Percentiles rank a stretch among this genome's conserved stretches.
Evolutionary conservation across 2,329 filamentous ascomycete species (phyloP).

Genomic region (Pleoardoris graminearum): DNA sequence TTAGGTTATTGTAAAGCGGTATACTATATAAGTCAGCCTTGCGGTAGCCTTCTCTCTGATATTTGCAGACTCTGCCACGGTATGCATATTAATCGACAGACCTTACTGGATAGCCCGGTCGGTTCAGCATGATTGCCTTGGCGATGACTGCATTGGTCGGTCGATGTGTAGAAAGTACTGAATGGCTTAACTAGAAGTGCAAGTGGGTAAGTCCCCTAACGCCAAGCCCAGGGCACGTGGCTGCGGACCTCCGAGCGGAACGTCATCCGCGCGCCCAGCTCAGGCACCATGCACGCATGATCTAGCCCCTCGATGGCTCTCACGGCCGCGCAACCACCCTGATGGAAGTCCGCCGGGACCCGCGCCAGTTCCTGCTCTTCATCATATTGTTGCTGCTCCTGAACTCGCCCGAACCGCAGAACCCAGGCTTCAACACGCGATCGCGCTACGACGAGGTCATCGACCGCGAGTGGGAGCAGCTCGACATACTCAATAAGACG

Average conservation of each 20-base stretch:
- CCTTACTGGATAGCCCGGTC: no score
- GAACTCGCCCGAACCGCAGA: conserved; percentile 43
- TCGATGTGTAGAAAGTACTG: no score
- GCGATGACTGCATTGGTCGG: no score
- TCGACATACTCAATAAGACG: conserved; percentile 48
- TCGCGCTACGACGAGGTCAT: conserved; percentile 52
- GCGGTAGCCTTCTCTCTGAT: no score
- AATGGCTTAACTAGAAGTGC: no score
- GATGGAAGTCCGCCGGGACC: conserved; percentile 45
- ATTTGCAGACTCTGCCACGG: no score
- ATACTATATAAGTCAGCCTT: no score
- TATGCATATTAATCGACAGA: no score
- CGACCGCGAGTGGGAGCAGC: conserved; percentile 54
- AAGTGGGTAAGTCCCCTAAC: no score
- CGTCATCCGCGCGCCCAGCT: conserved; percentile 12
- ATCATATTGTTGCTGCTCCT: conserved; percentile 44
- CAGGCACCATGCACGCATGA: conserved; percentile 8
- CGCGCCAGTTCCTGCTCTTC: conserved; percentile 42
- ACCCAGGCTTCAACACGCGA: conserved; percentile 36
- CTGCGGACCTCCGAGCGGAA: conserved; percentile 15
- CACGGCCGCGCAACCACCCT: conserved; percentile 25
- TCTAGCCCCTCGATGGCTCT: conserved; percentile 30
- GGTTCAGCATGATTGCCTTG: no score
- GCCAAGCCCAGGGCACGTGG: conserved; percentile 7
- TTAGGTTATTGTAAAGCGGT: no score